Conservation (phyloP, 176 grass and related monocot species). For the Canna indica region DNA sequence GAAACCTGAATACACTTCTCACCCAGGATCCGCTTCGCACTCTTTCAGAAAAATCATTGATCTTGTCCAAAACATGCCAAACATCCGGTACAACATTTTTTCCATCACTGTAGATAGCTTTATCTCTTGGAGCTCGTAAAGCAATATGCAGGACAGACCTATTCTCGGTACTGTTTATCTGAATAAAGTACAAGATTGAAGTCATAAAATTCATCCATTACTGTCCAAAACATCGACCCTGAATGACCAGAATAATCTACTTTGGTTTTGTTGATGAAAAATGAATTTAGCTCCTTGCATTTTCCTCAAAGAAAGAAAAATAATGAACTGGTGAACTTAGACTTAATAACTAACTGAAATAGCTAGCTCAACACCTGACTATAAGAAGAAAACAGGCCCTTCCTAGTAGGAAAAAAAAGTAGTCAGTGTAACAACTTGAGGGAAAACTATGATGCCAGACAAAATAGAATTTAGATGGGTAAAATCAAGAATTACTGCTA, state of each 20-base stretch:
- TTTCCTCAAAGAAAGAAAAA: no score
- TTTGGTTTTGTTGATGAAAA: background rate
- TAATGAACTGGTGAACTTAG: no score
- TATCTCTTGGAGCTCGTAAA: constrained; percentile 63
- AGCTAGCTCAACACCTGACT: no score
- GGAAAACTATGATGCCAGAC: background rate
- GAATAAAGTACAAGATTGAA: constrained; percentile 17
- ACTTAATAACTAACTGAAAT: no score
- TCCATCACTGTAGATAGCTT: constrained; percentile 64
- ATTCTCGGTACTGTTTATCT: constrained; percentile 95
- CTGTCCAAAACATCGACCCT: background rate
- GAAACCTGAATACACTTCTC: constrained; percentile 9
- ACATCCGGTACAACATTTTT: constrained; percentile 74
- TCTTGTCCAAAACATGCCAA: constrained; percentile 84
- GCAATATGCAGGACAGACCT: constrained; percentile 86
- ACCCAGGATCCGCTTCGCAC: constrained; percentile 90
- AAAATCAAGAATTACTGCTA: no score
- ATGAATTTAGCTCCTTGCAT: no score
- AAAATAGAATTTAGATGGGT: background rate
- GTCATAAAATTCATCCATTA: constrained; percentile 8
- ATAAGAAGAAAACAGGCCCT: background rate
- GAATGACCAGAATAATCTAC: background rate
- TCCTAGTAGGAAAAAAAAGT: background rate
- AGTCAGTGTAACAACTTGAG: background rate
- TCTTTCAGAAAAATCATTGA: constrained; percentile 85